Base-by-base conservation (phyloP, 2,329 filamentous ascomycete genomes). In the Penicillium digitatum region DNA sequence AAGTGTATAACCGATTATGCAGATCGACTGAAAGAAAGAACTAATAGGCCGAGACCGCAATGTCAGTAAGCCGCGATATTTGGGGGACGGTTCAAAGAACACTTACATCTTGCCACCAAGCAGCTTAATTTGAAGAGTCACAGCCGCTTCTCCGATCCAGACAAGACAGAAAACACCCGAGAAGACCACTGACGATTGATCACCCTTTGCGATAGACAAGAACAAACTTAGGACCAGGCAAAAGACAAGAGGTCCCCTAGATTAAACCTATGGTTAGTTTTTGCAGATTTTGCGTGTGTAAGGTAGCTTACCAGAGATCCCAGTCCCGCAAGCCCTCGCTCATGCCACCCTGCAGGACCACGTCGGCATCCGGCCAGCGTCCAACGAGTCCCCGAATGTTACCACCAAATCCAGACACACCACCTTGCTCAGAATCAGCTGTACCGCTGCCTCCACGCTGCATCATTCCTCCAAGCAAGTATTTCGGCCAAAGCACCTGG, bases 81-180 rank as follows among this genome's bases (percentile, higher is more conserved):
- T 5, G 12, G 18, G 18, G 9, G 14, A 24, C 2, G 44, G 5
- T 44, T 10, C 24, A 54, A 10, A n/a, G 7, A 29, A 43, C 22
- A 84, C 91, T 76, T 79, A 97, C 93, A 99, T 96, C 78, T 94
- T 96, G 43, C 94, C 94, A 56, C 94, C 94, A 56, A 99, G 77
- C 64, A 99, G 79, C 78, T 95, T 96, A 74, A 99, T 97, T 81
- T 99, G 94, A 69, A 95, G 76, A n/a, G 94, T 99, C 56, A 99
- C 94, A 3, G 96, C 88, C 1, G 92, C 92, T 78, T 97, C 92
- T 27, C 92, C 94, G 55, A 99, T 86, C 94, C 94, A 99, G 51
- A 99, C 87, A 76, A 95, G 89, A 45, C 91, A 90, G 76, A 99
- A 99, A 43, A 99, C 91, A 4, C 94, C 94, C 34, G 90, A 95